phyloP scores from a whole-genome alignment of 495 filamentous ascomycete genomes.

The Penicillium tannophilum region DNA sequence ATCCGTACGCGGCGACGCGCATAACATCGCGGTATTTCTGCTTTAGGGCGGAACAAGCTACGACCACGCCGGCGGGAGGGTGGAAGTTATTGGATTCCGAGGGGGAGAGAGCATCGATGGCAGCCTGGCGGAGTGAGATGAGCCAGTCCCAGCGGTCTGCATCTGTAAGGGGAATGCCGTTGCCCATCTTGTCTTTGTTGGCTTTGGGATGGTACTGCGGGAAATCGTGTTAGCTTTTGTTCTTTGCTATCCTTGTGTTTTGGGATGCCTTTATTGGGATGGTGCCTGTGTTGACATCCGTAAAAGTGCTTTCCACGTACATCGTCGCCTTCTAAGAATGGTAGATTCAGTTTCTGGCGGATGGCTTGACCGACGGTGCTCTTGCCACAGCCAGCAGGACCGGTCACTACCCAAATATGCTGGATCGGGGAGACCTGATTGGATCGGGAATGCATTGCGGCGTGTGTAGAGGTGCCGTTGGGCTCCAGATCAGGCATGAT shows the following conservation, averaged over 20 bases:
- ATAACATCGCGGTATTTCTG: constrained; percentile 98
- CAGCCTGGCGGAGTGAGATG: constrained; percentile 80
- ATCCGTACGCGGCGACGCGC: constrained; percentile 79
- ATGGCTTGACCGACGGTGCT: constrained; percentile 85
- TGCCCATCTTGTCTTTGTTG: constrained; percentile 94
- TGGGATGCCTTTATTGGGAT: background rate
- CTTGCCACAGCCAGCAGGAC: constrained; percentile 95
- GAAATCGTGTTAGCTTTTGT: constrained; percentile 5
- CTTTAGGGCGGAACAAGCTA: constrained; percentile 96
- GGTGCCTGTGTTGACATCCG: background rate
- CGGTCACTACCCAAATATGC: constrained; percentile 97
- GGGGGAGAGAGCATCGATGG: constrained; percentile 63
- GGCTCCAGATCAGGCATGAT: constrained; percentile 25
- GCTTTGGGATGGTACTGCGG: constrained; percentile 76
- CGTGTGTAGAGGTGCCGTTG: constrained; percentile 25
- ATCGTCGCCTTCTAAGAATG: constrained; percentile 94
- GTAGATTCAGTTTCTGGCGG: constrained; percentile 66
- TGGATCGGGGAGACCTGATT: constrained; percentile 46
- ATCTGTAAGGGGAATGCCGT: constrained; percentile 86
- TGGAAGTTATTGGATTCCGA: constrained; percentile 43
- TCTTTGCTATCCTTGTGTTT: constrained; percentile 20
- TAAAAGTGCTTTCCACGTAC: constrained; percentile 54
- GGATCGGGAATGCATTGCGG: constrained; percentile 21
- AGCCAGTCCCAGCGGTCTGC: constrained; percentile 99
- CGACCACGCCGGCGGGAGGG: constrained; percentile 74